A percentile compares a stretch with the other conserved stretches of the same genome.
These are phyloP conservation scores for Candida jianshihensis DNA, from an alignment of 805 yeast genomes.

Conservation along the genomic window DNA sequence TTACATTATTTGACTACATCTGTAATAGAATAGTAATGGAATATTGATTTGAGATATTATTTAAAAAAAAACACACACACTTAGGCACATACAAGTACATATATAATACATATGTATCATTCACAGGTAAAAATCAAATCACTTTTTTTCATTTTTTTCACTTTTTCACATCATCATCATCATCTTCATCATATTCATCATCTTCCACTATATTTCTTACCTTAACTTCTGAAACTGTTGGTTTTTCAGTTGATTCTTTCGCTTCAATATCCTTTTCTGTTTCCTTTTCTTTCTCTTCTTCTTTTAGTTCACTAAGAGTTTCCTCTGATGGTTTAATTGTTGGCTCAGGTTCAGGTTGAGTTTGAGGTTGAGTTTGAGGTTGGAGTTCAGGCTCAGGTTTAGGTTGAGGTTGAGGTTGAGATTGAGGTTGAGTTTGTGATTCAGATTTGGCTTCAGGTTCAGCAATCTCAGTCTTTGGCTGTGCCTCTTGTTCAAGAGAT, in stretches of 20 bases:
- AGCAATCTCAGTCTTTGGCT: too few relatives aligned
- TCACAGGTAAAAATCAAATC: too few relatives aligned
- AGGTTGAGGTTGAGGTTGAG: too few relatives aligned
- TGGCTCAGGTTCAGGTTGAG: constrained; percentile 1
- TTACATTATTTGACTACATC: background rate
- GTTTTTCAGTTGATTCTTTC: background rate
- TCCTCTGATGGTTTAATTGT: constrained; percentile 1
- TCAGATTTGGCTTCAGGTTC: background rate
- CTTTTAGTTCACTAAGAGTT: background rate
- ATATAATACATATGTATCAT: background rate
- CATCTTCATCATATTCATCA: constrained; percentile 32
- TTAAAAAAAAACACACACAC: background rate
- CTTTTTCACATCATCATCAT: constrained; percentile 30
- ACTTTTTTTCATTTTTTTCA: background rate
- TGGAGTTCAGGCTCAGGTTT: too few relatives aligned
- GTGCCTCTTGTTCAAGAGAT: background rate
- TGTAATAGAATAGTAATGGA: background rate
- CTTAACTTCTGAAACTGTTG: constrained; percentile 24
- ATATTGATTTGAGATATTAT: background rate
- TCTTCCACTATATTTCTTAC: constrained; percentile 34
- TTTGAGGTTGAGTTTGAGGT: too few relatives aligned
- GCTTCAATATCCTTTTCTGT: background rate
- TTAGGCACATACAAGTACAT: too few relatives aligned
- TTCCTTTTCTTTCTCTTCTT: constrained; percentile 5
- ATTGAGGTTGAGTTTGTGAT: too few relatives aligned